These are phyloP conservation scores for Exserohilum rostratum DNA, from an alignment of 2,329 filamentous ascomycete genomes.

Conservation along the genomic window DNA sequence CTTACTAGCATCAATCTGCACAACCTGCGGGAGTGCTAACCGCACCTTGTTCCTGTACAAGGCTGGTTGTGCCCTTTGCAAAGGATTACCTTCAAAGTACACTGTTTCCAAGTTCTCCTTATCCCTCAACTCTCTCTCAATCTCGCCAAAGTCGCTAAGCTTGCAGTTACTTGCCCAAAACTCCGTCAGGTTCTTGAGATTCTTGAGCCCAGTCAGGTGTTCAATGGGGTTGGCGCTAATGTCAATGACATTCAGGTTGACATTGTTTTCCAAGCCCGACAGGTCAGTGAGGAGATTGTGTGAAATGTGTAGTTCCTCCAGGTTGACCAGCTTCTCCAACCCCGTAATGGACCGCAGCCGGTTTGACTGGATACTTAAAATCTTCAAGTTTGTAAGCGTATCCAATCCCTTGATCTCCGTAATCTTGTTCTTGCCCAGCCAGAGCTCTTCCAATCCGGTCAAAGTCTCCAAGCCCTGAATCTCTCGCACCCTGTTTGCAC, in stretches of 20 bases:
- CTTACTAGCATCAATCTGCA: conserved; percentile 97
- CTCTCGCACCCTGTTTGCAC: conserved; percentile 87
- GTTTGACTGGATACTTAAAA: conserved; percentile 95
- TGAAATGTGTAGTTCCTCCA: conserved; percentile 94
- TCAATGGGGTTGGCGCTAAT: conserved; percentile 86
- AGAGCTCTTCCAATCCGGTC: conserved; percentile 81
- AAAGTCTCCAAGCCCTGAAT: conserved; percentile 84
- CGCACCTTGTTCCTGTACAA: conserved; percentile 94
- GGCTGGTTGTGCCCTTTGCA: conserved; percentile 79
- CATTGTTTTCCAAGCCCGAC: conserved; percentile 63
- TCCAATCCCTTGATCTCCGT: conserved; percentile 77
- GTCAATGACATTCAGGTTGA: conserved; percentile 75
- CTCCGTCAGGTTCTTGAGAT: conserved; percentile 78
- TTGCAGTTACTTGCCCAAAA: conserved; percentile 94
- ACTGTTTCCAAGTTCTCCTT: conserved; percentile 85
- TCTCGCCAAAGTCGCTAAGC: conserved; percentile 77
- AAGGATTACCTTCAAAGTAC: conserved; percentile 93
- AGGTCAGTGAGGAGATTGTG: conserved; percentile 88
- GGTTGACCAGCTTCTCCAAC: conserved; percentile 71
- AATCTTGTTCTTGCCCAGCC: conserved; percentile 97
- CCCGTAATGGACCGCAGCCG: conserved; percentile 80
- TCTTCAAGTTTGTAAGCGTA: conserved; percentile 77
- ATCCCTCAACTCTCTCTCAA: conserved; percentile 77
- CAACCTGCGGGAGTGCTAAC: conserved; percentile 82
- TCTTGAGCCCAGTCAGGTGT: conserved; percentile 73